Percentiles rank a stretch among this genome's conserved stretches.
Conservation (phyloP, 208 protist species). For the Trypanosoma caninum region DNA sequence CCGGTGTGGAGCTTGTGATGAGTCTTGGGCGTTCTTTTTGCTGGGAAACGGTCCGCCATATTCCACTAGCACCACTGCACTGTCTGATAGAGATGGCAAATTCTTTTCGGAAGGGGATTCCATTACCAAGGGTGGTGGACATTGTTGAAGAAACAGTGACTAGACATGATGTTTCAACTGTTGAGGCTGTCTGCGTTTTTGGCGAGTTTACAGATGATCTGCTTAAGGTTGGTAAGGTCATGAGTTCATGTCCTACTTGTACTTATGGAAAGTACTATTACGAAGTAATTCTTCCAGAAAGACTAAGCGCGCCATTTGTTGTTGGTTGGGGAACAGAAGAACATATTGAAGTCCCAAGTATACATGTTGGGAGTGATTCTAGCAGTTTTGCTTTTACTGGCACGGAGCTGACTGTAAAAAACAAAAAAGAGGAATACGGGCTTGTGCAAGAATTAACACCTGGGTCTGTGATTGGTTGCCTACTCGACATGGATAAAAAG, state of each 20-base stretch:
- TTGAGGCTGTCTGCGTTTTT: constrained; percentile 67
- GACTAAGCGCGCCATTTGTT: constrained; percentile 63
- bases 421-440: constrained; percentile 83
- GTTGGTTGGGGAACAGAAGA: constrained; percentile 81
- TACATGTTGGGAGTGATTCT: constrained; percentile 85
- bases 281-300: constrained; percentile 78
- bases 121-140: constrained; percentile 73
- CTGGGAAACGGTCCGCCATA: constrained; percentile 36
- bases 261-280: constrained; percentile 77
- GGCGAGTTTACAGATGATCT: constrained; percentile 66
- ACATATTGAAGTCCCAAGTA: constrained; percentile 77
- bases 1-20: constrained; percentile 78
- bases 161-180: constrained; percentile 15
- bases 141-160: constrained; percentile 17
- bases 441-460: constrained; percentile 43
- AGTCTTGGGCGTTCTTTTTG: constrained; percentile 33
- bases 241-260: constrained; percentile 44
- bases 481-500: constrained; percentile 77
- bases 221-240: constrained; percentile 86
- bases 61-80: constrained; percentile 64
- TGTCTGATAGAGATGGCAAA: constrained; percentile 79
- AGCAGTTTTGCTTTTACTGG: constrained; percentile 87
- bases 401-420: constrained; percentile 54
- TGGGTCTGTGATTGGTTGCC: constrained; percentile 69
- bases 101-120: constrained; percentile 38